Conservation (phyloP, 805 yeast genomes). For the Middelhovenomyces tepae region DNA sequence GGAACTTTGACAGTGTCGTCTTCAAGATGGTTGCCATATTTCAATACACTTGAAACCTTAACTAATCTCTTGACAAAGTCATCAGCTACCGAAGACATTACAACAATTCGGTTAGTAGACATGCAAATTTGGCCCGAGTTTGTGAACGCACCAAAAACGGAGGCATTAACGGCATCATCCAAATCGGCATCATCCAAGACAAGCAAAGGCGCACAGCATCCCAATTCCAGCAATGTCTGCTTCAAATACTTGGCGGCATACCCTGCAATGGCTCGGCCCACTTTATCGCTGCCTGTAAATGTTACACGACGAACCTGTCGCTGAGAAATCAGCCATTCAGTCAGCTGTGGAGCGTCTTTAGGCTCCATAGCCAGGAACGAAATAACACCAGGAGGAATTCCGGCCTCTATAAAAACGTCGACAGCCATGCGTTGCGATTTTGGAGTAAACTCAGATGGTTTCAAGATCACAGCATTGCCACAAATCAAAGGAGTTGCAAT, state of each 20-base stretch:
- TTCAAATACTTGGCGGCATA: constrained; percentile 63
- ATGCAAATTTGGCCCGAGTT: constrained; percentile 84
- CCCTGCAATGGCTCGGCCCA: constrained; percentile 65
- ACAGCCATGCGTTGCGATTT: constrained; percentile 63
- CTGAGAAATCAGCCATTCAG: constrained; percentile 65
- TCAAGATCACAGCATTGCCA: constrained; percentile 72
- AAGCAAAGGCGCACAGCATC: constrained; percentile 79
- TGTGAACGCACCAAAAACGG: constrained; percentile 62
- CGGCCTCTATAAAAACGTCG: constrained; percentile 59
- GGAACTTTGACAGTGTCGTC: constrained; percentile 1
- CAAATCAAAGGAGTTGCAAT: constrained; percentile 78
- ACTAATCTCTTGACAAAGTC: constrained; percentile 42
- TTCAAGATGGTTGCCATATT: too few species aligned
- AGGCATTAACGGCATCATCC: constrained; percentile 56
- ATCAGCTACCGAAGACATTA: constrained; percentile 61
- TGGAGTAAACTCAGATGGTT: constrained; percentile 77
- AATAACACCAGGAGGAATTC: constrained; percentile 73
- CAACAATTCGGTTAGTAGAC: constrained; percentile 74
- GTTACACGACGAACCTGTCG: constrained; percentile 69
- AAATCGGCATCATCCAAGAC: constrained; percentile 63
- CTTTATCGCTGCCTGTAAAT: constrained; percentile 78
- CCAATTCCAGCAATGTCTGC: constrained; percentile 76
- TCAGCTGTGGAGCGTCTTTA: constrained; percentile 40
- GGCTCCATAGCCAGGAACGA: constrained; percentile 40
- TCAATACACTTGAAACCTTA: too few species aligned